Evolutionary conservation across 208 protist genomes (phyloP).

Genomic region (Acanthamoeba royreba): DNA sequence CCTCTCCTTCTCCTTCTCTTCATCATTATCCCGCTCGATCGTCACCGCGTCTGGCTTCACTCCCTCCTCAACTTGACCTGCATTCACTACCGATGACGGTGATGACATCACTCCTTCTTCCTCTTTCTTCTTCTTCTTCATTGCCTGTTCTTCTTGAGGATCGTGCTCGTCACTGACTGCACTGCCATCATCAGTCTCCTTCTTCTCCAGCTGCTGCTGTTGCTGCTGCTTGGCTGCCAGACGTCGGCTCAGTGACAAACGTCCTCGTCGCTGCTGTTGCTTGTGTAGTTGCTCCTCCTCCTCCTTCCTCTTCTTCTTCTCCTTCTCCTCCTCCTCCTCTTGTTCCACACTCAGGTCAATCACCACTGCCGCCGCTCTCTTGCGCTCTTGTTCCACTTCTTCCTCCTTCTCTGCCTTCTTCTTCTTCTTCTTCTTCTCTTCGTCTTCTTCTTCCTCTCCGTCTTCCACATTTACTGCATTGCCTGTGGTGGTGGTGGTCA

Average conservation of each 20-base stretch:
- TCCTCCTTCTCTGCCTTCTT: background rate
- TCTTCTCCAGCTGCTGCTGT: background rate
- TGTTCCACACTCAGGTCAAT: background rate
- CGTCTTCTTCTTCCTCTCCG: background rate
- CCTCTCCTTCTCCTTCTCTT: background rate
- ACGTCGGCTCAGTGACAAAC: background rate
- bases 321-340: background rate
- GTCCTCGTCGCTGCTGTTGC: background rate
- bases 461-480: background rate
- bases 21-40: too few relatives aligned
- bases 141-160: background rate
- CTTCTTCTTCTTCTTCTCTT: background rate
- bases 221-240: background rate
- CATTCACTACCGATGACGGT: too few relatives aligned
- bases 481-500: too few relatives aligned
- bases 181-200: background rate
- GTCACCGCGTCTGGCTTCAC: too few relatives aligned
- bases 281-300: background rate
- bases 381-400: too few relatives aligned
- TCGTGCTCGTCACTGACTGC: background rate
- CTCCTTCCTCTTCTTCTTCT: background rate
- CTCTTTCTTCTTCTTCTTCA: background rate
- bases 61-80: too few relatives aligned
- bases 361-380: background rate
- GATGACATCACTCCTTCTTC: too few relatives aligned